These are phyloP conservation scores for Mortierella sp. DNA, from an alignment of 371 early-diverging fungal genomes.

Conservation along the genomic window DNA sequence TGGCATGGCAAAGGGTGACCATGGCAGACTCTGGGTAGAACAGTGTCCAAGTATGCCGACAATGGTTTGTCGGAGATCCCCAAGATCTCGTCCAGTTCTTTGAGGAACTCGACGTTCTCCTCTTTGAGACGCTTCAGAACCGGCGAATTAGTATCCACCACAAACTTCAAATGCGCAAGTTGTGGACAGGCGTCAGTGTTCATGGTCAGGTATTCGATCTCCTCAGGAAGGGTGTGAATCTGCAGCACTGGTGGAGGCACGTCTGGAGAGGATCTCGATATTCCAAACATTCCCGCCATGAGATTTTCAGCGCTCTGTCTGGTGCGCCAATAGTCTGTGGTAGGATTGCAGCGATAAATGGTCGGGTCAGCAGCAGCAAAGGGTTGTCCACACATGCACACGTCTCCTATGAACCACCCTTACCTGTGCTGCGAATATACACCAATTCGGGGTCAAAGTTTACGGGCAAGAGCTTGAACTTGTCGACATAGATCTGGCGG, in stretches of 20 bases:
- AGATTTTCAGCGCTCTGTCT: constrained; percentile 63
- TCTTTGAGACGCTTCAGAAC: constrained; percentile 20
- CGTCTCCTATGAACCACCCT: no score
- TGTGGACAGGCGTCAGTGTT: constrained; percentile 59
- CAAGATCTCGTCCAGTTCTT: constrained; percentile 48
- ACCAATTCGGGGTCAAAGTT: constrained; percentile 29
- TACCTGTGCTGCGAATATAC: constrained; percentile 50
- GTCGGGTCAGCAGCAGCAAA: neutral
- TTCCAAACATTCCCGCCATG: constrained; percentile 62
- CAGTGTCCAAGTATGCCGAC: constrained; percentile 60
- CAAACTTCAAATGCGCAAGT: constrained; percentile 23
- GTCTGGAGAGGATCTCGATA: neutral
- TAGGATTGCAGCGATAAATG: constrained; percentile 20
- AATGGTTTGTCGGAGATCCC: constrained; percentile 12
- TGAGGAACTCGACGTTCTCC: constrained; percentile 44
- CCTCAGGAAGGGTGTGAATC: constrained; percentile 54
- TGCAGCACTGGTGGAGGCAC: constrained; percentile 49
- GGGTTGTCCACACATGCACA: neutral
- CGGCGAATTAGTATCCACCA: constrained; percentile 23
- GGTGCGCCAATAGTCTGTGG: constrained; percentile 62
- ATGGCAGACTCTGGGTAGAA: constrained; percentile 64
- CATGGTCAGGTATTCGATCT: constrained; percentile 61
- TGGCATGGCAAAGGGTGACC: constrained; percentile 57
- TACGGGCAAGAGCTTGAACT: constrained; percentile 56
- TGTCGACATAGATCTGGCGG: constrained; percentile 63